Evolutionary conservation across 2,329 filamentous ascomycete genomes (phyloP), one percentile per base, ranked within the genome.

Genomic region (Xylaria digitata): DNA sequence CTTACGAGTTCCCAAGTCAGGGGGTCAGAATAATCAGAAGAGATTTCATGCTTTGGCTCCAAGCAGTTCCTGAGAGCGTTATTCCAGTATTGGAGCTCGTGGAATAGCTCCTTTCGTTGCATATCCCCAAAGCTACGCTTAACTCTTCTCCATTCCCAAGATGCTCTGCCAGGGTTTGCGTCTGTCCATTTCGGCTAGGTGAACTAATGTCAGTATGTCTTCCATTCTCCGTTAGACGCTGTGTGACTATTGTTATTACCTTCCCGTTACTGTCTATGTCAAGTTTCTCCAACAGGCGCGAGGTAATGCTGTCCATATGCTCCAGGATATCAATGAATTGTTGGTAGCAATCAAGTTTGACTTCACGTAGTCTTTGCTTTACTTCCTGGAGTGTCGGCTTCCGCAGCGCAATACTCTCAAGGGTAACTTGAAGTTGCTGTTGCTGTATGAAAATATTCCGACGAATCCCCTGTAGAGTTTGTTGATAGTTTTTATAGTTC

Each of bases 91-190:
- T 65, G 57, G 13, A 68, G 57, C 15, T 65, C 66, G 21, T 56
- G 46, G 8, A 65, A 54, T 23, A 62, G 43, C 13, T 65, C 19
- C 42, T 62, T 34, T 17, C 61, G 54, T 8, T 49, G 9, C 30
- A n/a, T 37, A 6, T 30, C 13, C 17, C 66, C 46, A 30, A 68
- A 65, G 46, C 61, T 68, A 46, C 45, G 61, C 42, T 34, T 53
- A 5, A 68, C 34, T 42, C 62, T 32, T 9, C 61, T 50, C 66
- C 66, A 68, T 50, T 65, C 62, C 66, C 62, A 65, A 7, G 42
- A 40, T 7, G 26, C 62, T 26, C 57, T 45, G 9, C 52, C 52
- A 3, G 66, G 46, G 1, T 11, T 13, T 19, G 21, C 48, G 9
- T 54, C 46, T 6, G 37, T 61, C 65, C 60, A 67, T 50, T 46